Conservation (phyloP, 2,329 filamentous ascomycete genomes). For the Colletotrichum sp. region DNA sequence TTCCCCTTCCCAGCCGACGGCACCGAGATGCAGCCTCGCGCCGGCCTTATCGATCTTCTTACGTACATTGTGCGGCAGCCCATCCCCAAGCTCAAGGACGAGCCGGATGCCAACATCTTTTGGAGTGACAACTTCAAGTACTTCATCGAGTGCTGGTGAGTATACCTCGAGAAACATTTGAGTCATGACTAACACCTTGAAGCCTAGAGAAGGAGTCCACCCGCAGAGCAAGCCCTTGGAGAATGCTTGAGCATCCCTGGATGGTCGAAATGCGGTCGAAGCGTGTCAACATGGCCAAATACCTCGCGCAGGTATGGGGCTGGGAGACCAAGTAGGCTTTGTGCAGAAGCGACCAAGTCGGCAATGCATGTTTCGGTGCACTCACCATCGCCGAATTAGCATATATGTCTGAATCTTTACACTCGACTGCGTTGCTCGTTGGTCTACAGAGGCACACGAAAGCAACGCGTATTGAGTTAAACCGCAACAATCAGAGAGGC, state of each 20-base stretch:
- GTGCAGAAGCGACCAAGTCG: not conserved
- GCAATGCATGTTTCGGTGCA: not conserved
- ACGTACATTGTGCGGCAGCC: conserved; percentile 97
- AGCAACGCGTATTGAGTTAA: not conserved
- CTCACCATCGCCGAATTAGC: not conserved
- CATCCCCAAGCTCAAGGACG: conserved; percentile 94
- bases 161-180: conserved; percentile 28
- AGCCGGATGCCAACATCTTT: conserved; percentile 84
- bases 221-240: conserved; percentile 91
- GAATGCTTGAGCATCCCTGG: conserved; percentile 99
- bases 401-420: not conserved
- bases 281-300: conserved; percentile 96
- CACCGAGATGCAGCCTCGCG: conserved; percentile 91
- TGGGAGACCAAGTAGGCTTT: conserved; percentile 71
- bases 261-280: conserved; percentile 96
- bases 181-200: conserved; percentile 1
- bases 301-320: conserved; percentile 94
- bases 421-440: not conserved
- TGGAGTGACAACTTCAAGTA: conserved; percentile 99
- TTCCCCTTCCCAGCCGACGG: conserved; percentile 98
- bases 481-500: not conserved
- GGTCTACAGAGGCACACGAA: not conserved
- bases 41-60: conserved; percentile 90
- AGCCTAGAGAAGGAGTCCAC: conserved; percentile 94
- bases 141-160: conserved; percentile 98